Evolutionary conservation across 2,329 filamentous ascomycete genomes (phyloP).

Genomic region (Penicillium sp.): DNA sequence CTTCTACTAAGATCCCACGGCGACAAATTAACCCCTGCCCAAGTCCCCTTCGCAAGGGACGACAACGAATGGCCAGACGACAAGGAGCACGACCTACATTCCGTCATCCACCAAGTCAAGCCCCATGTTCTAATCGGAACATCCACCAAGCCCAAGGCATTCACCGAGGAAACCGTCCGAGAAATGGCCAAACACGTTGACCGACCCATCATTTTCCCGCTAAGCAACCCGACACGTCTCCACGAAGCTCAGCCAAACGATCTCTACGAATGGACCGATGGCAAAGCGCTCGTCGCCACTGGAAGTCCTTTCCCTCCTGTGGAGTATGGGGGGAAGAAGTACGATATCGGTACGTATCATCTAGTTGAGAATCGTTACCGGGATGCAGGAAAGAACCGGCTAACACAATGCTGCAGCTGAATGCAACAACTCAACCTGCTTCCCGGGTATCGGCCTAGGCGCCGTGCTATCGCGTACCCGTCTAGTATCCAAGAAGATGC

Average conservation of each 20-base stretch:
- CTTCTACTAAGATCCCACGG: constrained; percentile 67
- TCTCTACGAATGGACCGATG: constrained; percentile 75
- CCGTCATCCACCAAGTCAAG: constrained; percentile 68
- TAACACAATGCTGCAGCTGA: constrained; percentile 57
- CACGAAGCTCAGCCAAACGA: constrained; percentile 81
- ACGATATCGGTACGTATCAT: constrained; percentile 53
- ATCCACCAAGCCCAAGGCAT: constrained; percentile 73
- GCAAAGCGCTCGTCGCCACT: constrained; percentile 76
- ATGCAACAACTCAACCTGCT: constrained; percentile 86
- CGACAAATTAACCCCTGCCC: constrained; percentile 65
- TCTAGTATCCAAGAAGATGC: constrained; percentile 73
- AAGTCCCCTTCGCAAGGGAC: constrained; percentile 66
- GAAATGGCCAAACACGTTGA: constrained; percentile 75
- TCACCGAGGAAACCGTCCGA: constrained; percentile 71
- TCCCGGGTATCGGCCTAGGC: constrained; percentile 83
- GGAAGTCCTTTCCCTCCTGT: constrained; percentile 81
- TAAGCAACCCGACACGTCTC: constrained; percentile 81
- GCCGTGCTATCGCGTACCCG: constrained; percentile 69
- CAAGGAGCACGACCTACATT: constrained; percentile 60
- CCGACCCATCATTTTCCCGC: constrained; percentile 75
- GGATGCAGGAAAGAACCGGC: neutral
- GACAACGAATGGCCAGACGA: constrained; percentile 63
- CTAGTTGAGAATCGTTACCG: neutral
- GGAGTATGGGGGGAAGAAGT: constrained; percentile 56
- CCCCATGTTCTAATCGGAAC: constrained; percentile 84